phyloP scores from a whole-genome alignment of 257 asterid genomes.

The Capsicum pubescens region DNA sequence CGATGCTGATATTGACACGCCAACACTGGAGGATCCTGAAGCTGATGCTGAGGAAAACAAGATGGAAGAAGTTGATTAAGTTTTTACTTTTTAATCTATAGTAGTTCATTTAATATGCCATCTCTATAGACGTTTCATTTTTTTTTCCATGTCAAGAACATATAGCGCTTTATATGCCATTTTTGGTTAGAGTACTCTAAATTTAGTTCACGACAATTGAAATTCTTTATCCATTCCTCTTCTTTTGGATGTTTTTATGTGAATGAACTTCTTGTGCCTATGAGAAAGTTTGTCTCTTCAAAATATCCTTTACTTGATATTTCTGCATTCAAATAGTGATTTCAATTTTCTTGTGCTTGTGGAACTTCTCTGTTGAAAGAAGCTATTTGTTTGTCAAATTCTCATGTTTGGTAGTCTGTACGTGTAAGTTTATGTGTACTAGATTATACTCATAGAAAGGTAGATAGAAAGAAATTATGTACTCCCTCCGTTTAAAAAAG shows the following conservation, averaged over 20 bases:
- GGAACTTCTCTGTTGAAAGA: too few relatives aligned
- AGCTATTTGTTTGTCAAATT: too few relatives aligned
- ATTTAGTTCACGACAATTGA: not conserved
- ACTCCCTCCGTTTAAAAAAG: too few relatives aligned
- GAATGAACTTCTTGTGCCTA: too few relatives aligned
- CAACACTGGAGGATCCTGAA: slow-evolving; percentile 64
- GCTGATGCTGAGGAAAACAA: slow-evolving; percentile 67
- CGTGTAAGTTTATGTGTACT: too few relatives aligned
- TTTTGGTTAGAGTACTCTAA: not conserved
- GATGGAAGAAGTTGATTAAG: slow-evolving; percentile 74
- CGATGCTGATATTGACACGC: slow-evolving; percentile 65
- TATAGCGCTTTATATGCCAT: not conserved
- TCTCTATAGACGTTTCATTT: not conserved
- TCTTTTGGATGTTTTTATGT: not conserved
- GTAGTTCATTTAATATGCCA: not conserved
- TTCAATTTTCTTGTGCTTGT: too few relatives aligned
- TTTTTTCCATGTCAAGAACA: not conserved
- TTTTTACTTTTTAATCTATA: not conserved
- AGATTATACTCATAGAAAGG: too few relatives aligned
- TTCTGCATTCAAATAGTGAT: too few relatives aligned
- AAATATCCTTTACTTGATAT: too few relatives aligned
- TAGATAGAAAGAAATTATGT: too few relatives aligned
- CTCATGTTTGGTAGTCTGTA: too few relatives aligned
- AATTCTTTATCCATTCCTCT: not conserved
- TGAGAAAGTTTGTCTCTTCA: too few relatives aligned